Base-by-base conservation (phyloP, 208 protist species). In the Acanthamoeba castellanii region DNA sequence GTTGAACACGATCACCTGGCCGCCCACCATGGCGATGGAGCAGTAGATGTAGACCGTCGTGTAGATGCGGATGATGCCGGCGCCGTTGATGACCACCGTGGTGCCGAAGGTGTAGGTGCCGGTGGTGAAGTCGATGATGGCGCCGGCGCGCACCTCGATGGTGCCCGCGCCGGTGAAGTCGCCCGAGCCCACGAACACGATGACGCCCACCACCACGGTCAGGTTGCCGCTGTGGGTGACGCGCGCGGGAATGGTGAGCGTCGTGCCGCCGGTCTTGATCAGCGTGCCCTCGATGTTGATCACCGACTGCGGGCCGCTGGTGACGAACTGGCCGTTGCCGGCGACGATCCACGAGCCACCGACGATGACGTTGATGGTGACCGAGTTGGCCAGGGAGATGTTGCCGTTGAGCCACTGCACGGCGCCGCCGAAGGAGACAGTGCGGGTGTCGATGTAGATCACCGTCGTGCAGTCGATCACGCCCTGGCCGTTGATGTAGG, bases 381-480 rank as follows among this genome's bases (percentile, higher is more conserved):
- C 88, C 47, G 47, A 47, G 52, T 93, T 81, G 64, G 61, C 52
- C 37, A 93, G 88, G 45, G 88, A 82, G 66, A 93, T n/a, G 66
- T 93, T 93, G 64, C 88, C 88, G 50, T 93, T 81, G 55, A 61
- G 32, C 88, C 88, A 93, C 64, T 59, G 88, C 27, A 78, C 66
- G 18, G 34, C 27, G 32, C 88, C 88, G 45, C 88, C 88, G 32
- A 93, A 93, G 88, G 42, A 50, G 70, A 93, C 30, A 25, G 7
- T 52, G 88, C 88, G 88, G 16, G 52, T 27, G 64, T 81, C 88
- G 45, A 72, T 61, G 55, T 82, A 93, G 88, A 93, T 42, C 45
- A 72, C 45, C n/a, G 88, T 93, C 27, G 66, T 16, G 45, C 47
- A 55, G 88, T 78, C 34, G 70, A 93, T 81, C 30, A 81, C 9